These are phyloP conservation scores for Fusarium cyanostomum DNA, from an alignment of 2,329 filamentous ascomycete genomes.

Conservation along the genomic window DNA sequence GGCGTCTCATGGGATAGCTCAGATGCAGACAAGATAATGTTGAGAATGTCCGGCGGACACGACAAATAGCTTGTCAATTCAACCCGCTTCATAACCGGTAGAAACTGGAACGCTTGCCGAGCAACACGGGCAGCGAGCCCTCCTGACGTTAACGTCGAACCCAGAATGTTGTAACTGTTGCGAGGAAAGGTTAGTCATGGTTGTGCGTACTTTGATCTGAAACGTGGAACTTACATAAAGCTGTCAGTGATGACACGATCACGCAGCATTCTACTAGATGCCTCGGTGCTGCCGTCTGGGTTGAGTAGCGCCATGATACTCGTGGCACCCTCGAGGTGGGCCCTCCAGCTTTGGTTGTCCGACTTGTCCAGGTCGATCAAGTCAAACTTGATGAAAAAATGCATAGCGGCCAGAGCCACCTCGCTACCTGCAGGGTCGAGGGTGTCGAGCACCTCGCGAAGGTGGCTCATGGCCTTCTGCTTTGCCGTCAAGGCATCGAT, in stretches of 20 bases:
- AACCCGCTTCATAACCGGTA: conserved; percentile 53
- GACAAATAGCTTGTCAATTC: conserved; percentile 56
- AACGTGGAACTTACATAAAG: conserved; percentile 53
- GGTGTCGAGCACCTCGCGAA: conserved; percentile 53
- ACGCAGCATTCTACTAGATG: conserved; percentile 49
- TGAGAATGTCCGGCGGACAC: conserved; percentile 55
- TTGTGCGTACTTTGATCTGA: not conserved
- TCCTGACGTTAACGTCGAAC: conserved; percentile 50
- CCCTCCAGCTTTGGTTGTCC: conserved; percentile 54
- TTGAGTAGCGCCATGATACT: conserved; percentile 52
- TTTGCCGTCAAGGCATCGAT: conserved; percentile 59
- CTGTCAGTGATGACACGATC: conserved; percentile 61
- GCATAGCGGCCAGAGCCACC: conserved; percentile 57
- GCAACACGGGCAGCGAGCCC: conserved; percentile 52
- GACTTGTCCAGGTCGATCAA: conserved; percentile 59
- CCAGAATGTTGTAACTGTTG: conserved; percentile 53
- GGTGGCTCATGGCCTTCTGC: conserved; percentile 56
- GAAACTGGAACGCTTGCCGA: conserved; percentile 50
- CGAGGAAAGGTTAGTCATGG: conserved; percentile 18
- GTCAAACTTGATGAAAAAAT: conserved; percentile 62
- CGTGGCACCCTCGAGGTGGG: conserved; percentile 58
- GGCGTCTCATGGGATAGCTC: conserved; percentile 53
- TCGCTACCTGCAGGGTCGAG: conserved; percentile 55
- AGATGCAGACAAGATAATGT: conserved; percentile 56
- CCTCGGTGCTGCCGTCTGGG: conserved; percentile 40